These are phyloP conservation scores for Bjerkandera adusta DNA, from an alignment of 1,284 basidiomycete genomes.

Conservation along the genomic window DNA sequence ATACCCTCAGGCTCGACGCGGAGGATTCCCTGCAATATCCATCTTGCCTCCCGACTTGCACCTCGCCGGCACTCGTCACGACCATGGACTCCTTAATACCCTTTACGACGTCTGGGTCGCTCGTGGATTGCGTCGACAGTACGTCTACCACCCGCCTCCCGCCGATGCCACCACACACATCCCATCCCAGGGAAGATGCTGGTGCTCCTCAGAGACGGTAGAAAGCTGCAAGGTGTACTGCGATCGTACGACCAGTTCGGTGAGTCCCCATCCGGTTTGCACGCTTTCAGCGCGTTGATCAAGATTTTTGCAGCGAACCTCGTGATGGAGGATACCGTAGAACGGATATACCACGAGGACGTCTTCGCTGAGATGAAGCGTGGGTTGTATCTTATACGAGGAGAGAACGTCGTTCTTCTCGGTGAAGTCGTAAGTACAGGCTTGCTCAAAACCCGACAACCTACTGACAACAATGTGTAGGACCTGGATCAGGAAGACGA, in stretches of 20 bases:
- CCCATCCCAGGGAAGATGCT: constrained; percentile 89
- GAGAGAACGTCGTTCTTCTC: constrained; percentile 96
- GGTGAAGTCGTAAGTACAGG: constrained; percentile 87
- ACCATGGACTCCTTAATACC: constrained; percentile 92
- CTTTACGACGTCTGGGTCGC: constrained; percentile 94
- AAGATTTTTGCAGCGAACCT: constrained; percentile 73
- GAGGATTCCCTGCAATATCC: too few relatives aligned
- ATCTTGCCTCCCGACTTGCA: too few relatives aligned
- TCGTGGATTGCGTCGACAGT: constrained; percentile 99
- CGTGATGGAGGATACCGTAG: constrained; percentile 87
- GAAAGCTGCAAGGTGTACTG: constrained; percentile 94
- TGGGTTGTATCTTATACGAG: constrained; percentile 92
- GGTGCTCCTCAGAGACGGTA: constrained; percentile 92
- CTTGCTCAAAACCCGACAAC: not conserved
- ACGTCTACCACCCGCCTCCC: constrained; percentile 66
- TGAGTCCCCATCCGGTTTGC: constrained; percentile 40
- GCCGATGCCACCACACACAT: constrained; percentile 35
- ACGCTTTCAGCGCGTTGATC: not conserved
- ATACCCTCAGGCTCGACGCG: too few relatives aligned
- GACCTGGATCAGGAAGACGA: constrained; percentile 94
- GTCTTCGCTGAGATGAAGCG: constrained; percentile 82
- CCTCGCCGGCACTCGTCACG: too few relatives aligned
- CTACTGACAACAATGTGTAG: constrained; percentile 39
- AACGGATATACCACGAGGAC: constrained; percentile 82
- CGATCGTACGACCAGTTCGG: constrained; percentile 99